Percentiles rank a stretch among this genome's conserved stretches.
Evolutionary conservation across 495 filamentous ascomycete species (phyloP).

Genomic region (Pseudotulostoma volvatum): DNA sequence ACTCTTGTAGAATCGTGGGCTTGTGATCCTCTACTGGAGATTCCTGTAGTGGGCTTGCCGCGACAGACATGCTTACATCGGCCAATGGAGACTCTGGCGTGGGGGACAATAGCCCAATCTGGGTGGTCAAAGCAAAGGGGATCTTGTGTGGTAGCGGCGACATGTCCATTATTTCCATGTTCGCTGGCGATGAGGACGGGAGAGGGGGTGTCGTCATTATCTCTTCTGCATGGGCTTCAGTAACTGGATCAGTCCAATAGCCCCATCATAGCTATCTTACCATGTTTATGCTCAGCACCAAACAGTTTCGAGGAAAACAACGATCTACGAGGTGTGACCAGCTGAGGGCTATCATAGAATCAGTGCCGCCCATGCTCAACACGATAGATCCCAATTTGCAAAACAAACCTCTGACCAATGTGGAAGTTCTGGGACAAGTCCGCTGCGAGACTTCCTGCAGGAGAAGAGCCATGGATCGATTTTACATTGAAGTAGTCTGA

Average conservation of each 20-base stretch:
- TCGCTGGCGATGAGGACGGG: constrained; percentile 65
- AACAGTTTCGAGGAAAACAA: constrained; percentile 76
- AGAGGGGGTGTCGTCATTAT: constrained; percentile 70
- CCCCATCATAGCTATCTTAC: too few species aligned
- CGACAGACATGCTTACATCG: constrained; percentile 14
- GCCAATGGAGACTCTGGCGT: constrained; percentile 41
- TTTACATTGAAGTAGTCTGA: constrained; percentile 68
- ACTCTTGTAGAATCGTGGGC: constrained; percentile 17
- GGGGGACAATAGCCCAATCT: constrained; percentile 51
- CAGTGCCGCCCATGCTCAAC: too few species aligned
- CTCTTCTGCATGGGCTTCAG: constrained; percentile 33
- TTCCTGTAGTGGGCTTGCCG: constrained; percentile 30
- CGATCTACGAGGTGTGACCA: constrained; percentile 81
- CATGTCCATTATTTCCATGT: constrained; percentile 79
- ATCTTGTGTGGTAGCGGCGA: constrained; percentile 87
- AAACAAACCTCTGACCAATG: constrained; percentile 67
- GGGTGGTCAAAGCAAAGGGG: constrained; percentile 35
- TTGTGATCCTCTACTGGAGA: constrained; percentile 36
- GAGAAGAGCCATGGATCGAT: constrained; percentile 68
- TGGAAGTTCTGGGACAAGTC: constrained; percentile 96
- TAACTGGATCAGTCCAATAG: constrained; percentile 1
- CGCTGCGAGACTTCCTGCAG: constrained; percentile 73
- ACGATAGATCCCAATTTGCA: too few species aligned
- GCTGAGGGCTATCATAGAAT: constrained; percentile 76
- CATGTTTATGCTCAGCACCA: constrained; percentile 46